Evolutionary conservation across 2,329 filamentous ascomycete genomes (phyloP), one percentile per base, ranked within the genome.

Genomic region (Calonectria honghensis): DNA sequence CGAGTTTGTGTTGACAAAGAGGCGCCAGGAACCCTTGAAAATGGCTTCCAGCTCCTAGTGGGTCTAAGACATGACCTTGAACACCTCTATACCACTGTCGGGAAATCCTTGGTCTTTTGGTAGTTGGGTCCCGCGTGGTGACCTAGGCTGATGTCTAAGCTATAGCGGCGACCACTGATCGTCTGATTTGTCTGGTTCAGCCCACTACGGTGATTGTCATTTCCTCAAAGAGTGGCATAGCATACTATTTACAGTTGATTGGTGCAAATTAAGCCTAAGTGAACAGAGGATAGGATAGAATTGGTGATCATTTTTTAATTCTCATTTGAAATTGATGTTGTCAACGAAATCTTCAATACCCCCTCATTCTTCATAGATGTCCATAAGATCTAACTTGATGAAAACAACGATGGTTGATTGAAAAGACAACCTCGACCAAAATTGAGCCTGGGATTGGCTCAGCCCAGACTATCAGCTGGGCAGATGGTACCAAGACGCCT

Each of bases 111-210:
- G 29, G 72, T 66, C 50, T 66, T 70, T 29, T 37, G 1, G 66
- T 66, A 7, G 29, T 66, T 7, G 57, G 57, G 24, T 70, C 72
- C 24, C 61, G 66, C 4, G 72, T 45, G 1, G 66, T 69, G 3
- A 70, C 48, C 5, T 67, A 59, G n/a, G 70, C 48, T 27, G 24
- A 70, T 67, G 1, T 50, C 57, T 27, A 50, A 50, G 45, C 39
- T 73, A 6, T 70, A 10, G 66, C 35, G 24, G 13, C n/a, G 5
- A 31, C 63, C 13, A 66, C 45, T 6, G 45, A 66, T 92, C 52
- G n/a, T 7, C 54, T 18, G 11, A 59, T 27, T 9, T 37, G 24
- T 16, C 54, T 20, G 13, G 52, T 59, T 32, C 52, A 24, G n/a
- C 50, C 50, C 3, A 52, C 50, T 13, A 52, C 50, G 13, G 29